phyloP scores from a whole-genome alignment of 371 early-diverging fungal genomes.

The Mortierella sp. region DNA sequence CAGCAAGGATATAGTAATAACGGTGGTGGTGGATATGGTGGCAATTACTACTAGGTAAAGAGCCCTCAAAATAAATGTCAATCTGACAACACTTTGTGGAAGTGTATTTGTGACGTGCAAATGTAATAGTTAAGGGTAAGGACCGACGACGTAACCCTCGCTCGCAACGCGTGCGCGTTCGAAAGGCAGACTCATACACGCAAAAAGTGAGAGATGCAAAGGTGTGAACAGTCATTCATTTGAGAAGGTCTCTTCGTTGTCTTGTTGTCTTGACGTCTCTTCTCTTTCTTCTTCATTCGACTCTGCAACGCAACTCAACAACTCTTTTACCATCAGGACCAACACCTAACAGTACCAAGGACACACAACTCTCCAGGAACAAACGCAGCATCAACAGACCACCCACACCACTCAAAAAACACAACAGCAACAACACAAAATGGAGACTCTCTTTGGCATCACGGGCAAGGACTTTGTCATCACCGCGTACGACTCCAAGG shows the following conservation, averaged over 20 bases:
- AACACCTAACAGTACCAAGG: background rate
- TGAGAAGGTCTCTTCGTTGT: background rate
- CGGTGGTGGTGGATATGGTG: background rate
- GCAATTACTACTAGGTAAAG: background rate
- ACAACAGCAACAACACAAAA: slow-evolving; percentile 44
- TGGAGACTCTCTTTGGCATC: slow-evolving; percentile 95
- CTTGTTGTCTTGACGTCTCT: background rate
- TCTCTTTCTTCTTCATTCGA: background rate
- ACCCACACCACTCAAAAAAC: background rate
- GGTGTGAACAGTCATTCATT: slow-evolving; percentile 4
- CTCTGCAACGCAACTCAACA: background rate
- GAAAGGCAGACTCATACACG: background rate
- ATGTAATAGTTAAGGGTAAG: background rate
- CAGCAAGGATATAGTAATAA: background rate
- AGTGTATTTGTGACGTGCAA: slow-evolving; percentile 11
- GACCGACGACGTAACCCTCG: slow-evolving; percentile 2
- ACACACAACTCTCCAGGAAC: background rate
- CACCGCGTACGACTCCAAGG: slow-evolving; percentile 86
- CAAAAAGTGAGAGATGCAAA: background rate
- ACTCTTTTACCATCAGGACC: slow-evolving; percentile 1
- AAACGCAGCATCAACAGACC: background rate
- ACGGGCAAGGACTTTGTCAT: slow-evolving; percentile 96
- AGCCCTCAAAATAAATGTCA: too few species aligned
- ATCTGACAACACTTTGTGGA: too few species aligned
- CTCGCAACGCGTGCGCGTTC: background rate